Evolutionary conservation across 78 protist genomes (phyloP).

Genomic region (Reticulomyxa filosa): DNA sequence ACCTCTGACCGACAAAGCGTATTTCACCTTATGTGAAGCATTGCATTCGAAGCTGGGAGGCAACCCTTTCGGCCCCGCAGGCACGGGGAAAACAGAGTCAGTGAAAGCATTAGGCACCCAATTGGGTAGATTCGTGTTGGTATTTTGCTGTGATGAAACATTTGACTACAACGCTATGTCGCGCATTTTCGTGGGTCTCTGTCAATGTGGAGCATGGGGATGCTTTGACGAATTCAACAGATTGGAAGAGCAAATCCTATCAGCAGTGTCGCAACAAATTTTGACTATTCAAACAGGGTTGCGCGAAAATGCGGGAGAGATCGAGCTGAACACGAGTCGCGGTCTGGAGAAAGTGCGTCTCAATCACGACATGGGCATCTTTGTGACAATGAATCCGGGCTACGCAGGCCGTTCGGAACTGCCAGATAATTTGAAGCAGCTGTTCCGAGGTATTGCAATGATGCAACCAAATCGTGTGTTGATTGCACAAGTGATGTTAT

Average conservation of each 20-base stretch:
- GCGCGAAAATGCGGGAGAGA: background rate
- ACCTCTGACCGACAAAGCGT: slow-evolving; percentile 68
- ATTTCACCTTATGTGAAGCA: slow-evolving; percentile 47
- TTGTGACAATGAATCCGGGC: slow-evolving; percentile 98
- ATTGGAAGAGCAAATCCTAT: slow-evolving; percentile 87
- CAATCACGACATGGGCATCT: slow-evolving; percentile 60
- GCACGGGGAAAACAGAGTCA: slow-evolving; percentile 74
- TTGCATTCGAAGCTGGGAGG: slow-evolving; percentile 58
- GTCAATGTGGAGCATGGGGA: slow-evolving; percentile 1
- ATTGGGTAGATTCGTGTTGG: slow-evolving; percentile 40
- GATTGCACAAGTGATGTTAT: slow-evolving; percentile 90
- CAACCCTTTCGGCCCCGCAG: slow-evolving; percentile 78
- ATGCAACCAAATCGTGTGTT: slow-evolving; percentile 72
- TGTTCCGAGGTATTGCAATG: slow-evolving; percentile 66
- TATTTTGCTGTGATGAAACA: slow-evolving; percentile 49
- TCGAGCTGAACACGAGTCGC: background rate
- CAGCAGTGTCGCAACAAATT: slow-evolving; percentile 95
- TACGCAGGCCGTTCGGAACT: slow-evolving; percentile 94
- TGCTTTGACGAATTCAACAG: slow-evolving; percentile 31
- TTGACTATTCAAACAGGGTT: slow-evolving; percentile 75
- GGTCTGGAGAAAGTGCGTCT: background rate
- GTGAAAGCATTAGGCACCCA: slow-evolving; percentile 51
- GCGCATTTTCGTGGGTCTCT: slow-evolving; percentile 19
- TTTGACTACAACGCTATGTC: slow-evolving; percentile 51
- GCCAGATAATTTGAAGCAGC: slow-evolving; percentile 95